phyloP scores from a whole-genome alignment of 176 grass and related monocot species.

The Carex kokanica region DNA sequence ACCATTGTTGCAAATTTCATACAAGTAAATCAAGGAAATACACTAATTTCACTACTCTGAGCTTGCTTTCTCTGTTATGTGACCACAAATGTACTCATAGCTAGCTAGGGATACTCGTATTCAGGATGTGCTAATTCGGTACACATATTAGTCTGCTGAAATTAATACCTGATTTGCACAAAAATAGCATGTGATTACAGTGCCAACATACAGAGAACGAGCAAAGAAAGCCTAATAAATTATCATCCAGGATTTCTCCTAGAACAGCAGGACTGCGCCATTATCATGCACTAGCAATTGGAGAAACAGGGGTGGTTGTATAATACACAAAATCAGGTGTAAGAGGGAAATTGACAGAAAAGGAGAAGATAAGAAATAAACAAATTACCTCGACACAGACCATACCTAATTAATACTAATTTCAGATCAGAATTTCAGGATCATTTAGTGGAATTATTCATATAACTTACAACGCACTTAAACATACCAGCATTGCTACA shows the following conservation, averaged over 20 bases:
- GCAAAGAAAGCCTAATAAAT: not conserved
- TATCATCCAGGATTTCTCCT: not conserved
- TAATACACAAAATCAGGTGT: not conserved
- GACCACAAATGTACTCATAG: not conserved
- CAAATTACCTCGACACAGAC: not conserved
- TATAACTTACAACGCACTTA: slow-evolving; percentile 5
- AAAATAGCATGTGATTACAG: not conserved
- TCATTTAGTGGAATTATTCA: not conserved
- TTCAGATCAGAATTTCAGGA: slow-evolving; percentile 6
- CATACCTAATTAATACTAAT: not conserved
- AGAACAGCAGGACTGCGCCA: not conserved
- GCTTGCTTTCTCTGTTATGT: not conserved
- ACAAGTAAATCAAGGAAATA: not conserved
- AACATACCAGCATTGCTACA: slow-evolving; percentile 39
- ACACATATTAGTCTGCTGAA: not conserved
- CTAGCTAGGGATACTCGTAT: not conserved
- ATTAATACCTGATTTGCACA: not conserved
- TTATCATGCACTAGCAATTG: not conserved
- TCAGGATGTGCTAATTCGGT: not conserved
- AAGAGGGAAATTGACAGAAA: not conserved
- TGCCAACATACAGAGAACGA: not conserved
- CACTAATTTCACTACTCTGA: not conserved
- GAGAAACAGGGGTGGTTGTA: not conserved
- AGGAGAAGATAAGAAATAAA: not conserved
- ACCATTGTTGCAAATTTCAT: not conserved